Base-by-base conservation (phyloP, 1,284 basidiomycete species). In the Trichosporon sp. region DNA sequence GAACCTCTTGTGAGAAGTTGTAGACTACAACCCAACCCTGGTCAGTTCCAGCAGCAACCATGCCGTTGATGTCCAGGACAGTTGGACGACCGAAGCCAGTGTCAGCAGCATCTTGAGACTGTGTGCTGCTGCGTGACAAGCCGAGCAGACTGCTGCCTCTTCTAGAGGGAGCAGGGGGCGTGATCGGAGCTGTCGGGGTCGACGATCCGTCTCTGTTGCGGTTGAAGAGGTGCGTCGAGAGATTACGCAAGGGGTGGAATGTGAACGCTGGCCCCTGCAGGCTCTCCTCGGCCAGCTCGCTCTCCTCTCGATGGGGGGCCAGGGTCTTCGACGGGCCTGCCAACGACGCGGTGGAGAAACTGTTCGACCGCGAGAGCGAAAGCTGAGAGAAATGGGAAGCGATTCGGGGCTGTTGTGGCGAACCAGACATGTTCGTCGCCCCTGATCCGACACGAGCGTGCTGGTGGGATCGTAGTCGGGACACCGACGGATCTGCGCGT, bases 31-130 rank as follows among this genome's bases (percentile, higher is more conserved):
- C 87, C 77, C 87, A 89, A 5, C 95, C 97, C 25, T 85, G 84
- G 60, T 90, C 88, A 0, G 91, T 95, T 3, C 97, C 97, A 4
- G 98, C 86, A 71, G 93, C 98, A 38, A 99, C 88, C 70, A 97
- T 84, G 0, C 95, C 95, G 74, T 92, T 92, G 11, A 92, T 91
- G 9, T 91, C 89, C 68, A 98, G 83, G 12, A 92, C 91, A 0
- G 90, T 93, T 0, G 95, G 93, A 0, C 83, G 84, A 0, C 92
- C 91, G 42, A 78, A 65, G n/a, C 58, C 62, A 12, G 58, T 58
- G 58, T 70, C 65, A 9, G 34, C 44, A 25, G 66, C 9, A 35
- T 63, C 31, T 47, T 13, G 8, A 13, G 27, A 62, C 64, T 62
- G 65, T 32, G 29, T 58, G 32, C 60, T 34, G 32, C 35, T 42